These are phyloP conservation scores for Coccomyxa sp. DNA, from an alignment of 139 green algal genomes.

Conservation along the genomic window DNA sequence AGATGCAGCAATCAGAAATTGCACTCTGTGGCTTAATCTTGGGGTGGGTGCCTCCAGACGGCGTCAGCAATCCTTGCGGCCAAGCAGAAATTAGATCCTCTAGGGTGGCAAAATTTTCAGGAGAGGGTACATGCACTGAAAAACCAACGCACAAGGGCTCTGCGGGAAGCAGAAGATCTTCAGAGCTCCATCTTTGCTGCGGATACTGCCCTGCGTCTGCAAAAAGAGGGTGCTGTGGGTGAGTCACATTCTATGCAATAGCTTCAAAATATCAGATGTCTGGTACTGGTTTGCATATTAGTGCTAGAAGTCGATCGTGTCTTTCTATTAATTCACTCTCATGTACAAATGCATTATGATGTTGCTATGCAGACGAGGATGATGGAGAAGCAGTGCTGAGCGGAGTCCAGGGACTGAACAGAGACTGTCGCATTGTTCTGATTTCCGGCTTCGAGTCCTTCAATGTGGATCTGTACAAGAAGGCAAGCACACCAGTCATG, in stretches of 20 bases:
- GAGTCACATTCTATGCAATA: not conserved
- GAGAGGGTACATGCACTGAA: constrained; percentile 45
- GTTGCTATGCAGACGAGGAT: constrained; percentile 2
- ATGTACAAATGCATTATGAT: not conserved
- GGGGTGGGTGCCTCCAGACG: not conserved
- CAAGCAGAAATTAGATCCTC: constrained; percentile 34
- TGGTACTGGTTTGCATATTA: too few species aligned
- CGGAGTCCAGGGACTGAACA: not conserved
- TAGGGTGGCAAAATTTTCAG: constrained; percentile 58
- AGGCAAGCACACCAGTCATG: constrained; percentile 20
- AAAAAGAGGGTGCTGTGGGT: not conserved
- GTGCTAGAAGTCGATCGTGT: too few species aligned
- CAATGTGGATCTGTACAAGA: constrained; percentile 88
- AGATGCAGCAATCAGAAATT: too few species aligned
- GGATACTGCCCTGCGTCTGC: constrained; percentile 10
- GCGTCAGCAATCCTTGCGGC: constrained; percentile 37
- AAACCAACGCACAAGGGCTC: constrained; percentile 49
- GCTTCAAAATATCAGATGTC: not conserved
- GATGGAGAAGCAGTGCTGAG: not conserved
- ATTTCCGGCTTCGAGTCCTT: constrained; percentile 97
- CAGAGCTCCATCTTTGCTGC: constrained; percentile 23
- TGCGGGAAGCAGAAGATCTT: constrained; percentile 38
- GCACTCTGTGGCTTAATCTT: too few species aligned
- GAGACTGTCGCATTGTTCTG: constrained; percentile 74
- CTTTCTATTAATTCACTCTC: not conserved